phyloP scores from a whole-genome alignment of 306 rosid species.

The Inga leiocalycina region DNA sequence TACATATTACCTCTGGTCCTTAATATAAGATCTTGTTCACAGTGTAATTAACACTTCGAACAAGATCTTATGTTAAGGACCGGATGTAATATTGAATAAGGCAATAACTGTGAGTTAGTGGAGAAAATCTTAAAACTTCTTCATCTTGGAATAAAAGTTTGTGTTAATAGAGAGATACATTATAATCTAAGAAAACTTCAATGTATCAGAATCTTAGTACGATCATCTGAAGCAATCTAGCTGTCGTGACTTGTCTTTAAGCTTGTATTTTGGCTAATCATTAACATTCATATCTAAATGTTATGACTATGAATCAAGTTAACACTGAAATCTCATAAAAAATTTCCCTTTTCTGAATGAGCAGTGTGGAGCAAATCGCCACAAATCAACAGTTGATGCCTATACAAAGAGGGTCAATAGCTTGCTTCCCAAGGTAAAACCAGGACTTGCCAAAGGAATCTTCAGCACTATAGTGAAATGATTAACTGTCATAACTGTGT shows the following conservation, averaged over 20 bases:
- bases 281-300: neutral
- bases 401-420: slow-evolving; percentile 67
- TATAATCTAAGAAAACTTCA: slow-evolving; percentile 6
- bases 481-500: slow-evolving; percentile 22
- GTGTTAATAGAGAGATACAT: neutral
- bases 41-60: too few species aligned
- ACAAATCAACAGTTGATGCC: slow-evolving; percentile 68
- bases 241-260: neutral
- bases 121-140: neutral
- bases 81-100: neutral
- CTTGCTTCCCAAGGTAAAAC: slow-evolving; percentile 82
- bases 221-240: slow-evolving; percentile 26
- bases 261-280: too few species aligned
- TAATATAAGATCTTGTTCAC: too few species aligned
- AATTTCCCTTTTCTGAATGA: slow-evolving; percentile 38
- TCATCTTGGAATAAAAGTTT: neutral
- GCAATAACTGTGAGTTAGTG: neutral
- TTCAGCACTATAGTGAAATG: slow-evolving; percentile 27
- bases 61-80: too few species aligned
- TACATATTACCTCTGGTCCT: too few species aligned
- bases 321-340: slow-evolving; percentile 29
- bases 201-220: neutral
- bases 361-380: slow-evolving; percentile 89
- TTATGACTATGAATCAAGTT: slow-evolving; percentile 21
- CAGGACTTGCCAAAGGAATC: slow-evolving; percentile 22